A percentile compares a stretch with the other conserved stretches of the same genome.
phyloP scores from a whole-genome alignment of 2,329 filamentous ascomycete species.

The Rhynchosporium graminicola region DNA sequence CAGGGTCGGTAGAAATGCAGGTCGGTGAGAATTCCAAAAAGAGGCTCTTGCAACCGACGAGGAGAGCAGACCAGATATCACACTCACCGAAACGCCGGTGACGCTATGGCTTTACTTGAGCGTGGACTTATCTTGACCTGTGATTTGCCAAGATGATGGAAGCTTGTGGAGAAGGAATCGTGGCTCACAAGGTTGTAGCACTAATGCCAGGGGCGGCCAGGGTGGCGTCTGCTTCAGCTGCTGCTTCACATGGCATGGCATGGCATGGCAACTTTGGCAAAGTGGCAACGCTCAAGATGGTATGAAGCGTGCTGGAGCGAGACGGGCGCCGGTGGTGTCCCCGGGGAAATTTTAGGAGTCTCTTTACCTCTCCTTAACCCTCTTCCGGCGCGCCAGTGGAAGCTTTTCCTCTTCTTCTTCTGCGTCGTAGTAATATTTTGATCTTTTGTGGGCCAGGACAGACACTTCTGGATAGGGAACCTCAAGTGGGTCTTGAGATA shows the following conservation, averaged over 20 bases:
- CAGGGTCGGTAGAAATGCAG: not conserved
- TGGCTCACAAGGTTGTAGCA: not conserved
- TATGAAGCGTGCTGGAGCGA: not conserved
- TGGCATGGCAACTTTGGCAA: not conserved
- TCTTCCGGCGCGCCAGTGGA: not conserved
- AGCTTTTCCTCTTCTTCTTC: not conserved
- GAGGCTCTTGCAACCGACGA: not conserved
- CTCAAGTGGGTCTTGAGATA: not conserved
- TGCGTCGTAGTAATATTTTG: not conserved
- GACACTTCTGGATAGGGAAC: not conserved
- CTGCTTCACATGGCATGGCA: not conserved
- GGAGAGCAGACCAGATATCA: not conserved
- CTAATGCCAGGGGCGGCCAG: constrained; percentile 13
- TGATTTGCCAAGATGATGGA: constrained; percentile 4
- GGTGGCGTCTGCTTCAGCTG: constrained; percentile 3
- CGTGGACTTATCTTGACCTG: not conserved
- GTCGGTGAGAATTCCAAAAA: not conserved
- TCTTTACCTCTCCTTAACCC: not conserved
- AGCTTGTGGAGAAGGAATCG: constrained; percentile 10
- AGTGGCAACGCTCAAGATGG: not conserved
- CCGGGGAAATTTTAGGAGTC: constrained; percentile 9
- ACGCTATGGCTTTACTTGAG: constrained; percentile 6
- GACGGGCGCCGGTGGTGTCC: constrained; percentile 2
- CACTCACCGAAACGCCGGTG: not conserved
- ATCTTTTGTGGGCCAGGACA: not conserved